These are phyloP conservation scores for Amanita pallidorosea DNA, from an alignment of 768 basidiomycete genomes.

Conservation along the genomic window DNA sequence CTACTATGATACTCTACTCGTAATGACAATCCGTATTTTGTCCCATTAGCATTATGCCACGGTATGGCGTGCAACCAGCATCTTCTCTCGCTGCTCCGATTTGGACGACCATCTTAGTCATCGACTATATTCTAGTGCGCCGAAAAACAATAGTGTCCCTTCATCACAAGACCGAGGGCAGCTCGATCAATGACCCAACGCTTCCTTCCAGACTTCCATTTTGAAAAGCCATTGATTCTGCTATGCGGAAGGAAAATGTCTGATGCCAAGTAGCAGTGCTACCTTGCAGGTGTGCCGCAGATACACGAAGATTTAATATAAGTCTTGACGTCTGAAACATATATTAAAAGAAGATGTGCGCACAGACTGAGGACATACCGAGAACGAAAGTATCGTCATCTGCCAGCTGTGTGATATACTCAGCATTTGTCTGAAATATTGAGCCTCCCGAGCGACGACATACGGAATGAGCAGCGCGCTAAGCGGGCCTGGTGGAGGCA, in stretches of 20 bases:
- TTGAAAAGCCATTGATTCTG: too few species aligned
- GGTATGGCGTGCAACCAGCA: too few species aligned
- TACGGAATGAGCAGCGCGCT: background rate
- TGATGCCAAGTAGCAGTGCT: background rate
- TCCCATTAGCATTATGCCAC: too few species aligned
- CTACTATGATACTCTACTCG: too few species aligned
- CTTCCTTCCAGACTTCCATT: background rate
- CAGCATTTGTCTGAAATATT: background rate
- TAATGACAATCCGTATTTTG: too few species aligned
- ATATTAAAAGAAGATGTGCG: background rate
- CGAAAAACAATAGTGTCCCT: too few species aligned
- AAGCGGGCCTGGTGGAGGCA: background rate
- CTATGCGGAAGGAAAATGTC: background rate
- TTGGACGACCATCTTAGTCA: too few species aligned
- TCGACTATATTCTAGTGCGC: too few species aligned
- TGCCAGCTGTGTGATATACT: background rate
- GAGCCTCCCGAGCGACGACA: background rate
- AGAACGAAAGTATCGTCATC: background rate
- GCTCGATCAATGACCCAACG: too few species aligned
- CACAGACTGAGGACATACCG: background rate
- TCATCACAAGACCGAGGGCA: too few species aligned
- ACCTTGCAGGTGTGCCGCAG: background rate
- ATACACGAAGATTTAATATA: slow-evolving; percentile 1
- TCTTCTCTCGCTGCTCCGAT: too few species aligned
- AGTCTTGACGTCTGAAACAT: background rate